Conservation (phyloP, 768 basidiomycete genomes). For the Pilatotrama ljubarskyi region DNA sequence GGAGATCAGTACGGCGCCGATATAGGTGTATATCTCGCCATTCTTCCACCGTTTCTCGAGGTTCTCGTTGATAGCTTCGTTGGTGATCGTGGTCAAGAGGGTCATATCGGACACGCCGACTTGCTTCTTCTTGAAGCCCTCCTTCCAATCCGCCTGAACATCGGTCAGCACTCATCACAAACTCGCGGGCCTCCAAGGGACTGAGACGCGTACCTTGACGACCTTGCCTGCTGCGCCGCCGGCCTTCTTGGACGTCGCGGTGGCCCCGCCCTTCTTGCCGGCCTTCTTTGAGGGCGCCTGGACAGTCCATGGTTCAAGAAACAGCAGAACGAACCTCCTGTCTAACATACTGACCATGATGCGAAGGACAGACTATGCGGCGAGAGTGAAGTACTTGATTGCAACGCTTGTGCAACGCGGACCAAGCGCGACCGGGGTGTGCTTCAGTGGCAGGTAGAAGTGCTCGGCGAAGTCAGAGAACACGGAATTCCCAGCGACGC, state of each 20-base stretch:
- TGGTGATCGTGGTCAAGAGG: constrained; percentile 91
- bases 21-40: constrained; percentile 98
- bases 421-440: constrained; percentile 6
- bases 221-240: constrained; percentile 56
- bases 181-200: not conserved
- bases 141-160: constrained; percentile 95
- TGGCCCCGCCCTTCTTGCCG: constrained; percentile 69
- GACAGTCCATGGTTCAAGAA: constrained; percentile 15
- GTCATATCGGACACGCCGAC: constrained; percentile 99
- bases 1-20: constrained; percentile 98
- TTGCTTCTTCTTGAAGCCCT: constrained; percentile 99
- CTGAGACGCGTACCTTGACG: constrained; percentile 60
- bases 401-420: constrained; percentile 20
- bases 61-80: constrained; percentile 97
- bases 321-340: constrained; percentile 9
- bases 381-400: constrained; percentile 7
- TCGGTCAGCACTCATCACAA: not conserved
- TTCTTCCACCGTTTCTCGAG: constrained; percentile 95
- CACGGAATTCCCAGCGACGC: not conserved
- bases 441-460: not conserved
- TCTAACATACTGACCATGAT: constrained; percentile 23
- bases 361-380: not conserved
- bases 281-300: constrained; percentile 91
- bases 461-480: not conserved
- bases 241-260: constrained; percentile 62